Evolutionary conservation across 176 grass and related monocot species (phyloP), one percentile per base, ranked within the genome.

Genomic region (Carex kokanica): DNA sequence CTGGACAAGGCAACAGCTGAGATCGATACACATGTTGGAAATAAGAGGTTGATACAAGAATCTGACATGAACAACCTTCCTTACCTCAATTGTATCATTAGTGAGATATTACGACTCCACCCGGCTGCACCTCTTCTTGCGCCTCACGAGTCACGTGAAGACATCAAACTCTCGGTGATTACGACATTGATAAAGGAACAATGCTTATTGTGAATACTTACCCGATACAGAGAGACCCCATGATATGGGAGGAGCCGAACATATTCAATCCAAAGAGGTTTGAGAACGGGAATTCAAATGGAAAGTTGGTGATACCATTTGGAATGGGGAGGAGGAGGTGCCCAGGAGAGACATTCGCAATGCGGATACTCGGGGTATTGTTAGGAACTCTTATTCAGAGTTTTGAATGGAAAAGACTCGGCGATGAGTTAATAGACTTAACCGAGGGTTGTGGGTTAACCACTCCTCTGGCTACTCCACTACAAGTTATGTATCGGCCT

Each of bases 191-290:
- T n/a, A n/a, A n/a, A n/a, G n/a, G n/a, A n/a, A n/a, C n/a, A n/a
- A n/a, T n/a, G n/a, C n/a, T n/a, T n/a, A n/a, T n/a, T n/a, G n/a
- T n/a, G n/a, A n/a, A n/a, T n/a, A n/a, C n/a, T n/a, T n/a, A n/a
- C n/a, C n/a, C n/a, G n/a, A n/a, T n/a, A n/a, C n/a, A n/a, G n/a
- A n/a, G n/a, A n/a, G n/a, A n/a, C n/a, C n/a, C n/a, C n/a, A n/a
- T n/a, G n/a, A n/a, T n/a, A n/a, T n/a, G n/a, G n/a, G n/a, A n/a
- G n/a, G n/a, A n/a, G n/a, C n/a, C n/a, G 16, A 47, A 64, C 6
- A 77, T n/a, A 41, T 88, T 88, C 71, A 88, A 60, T 56, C 86
- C 80, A 27, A 65, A 84, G n/a, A 64, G 81, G 59, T 83, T 88
- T 20, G 17, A 59, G 23, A 32, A 79, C 1, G 53, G 53, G 31